Evolutionary conservation across 768 basidiomycete genomes (phyloP).

Genomic region (Podaxis sp.): DNA sequence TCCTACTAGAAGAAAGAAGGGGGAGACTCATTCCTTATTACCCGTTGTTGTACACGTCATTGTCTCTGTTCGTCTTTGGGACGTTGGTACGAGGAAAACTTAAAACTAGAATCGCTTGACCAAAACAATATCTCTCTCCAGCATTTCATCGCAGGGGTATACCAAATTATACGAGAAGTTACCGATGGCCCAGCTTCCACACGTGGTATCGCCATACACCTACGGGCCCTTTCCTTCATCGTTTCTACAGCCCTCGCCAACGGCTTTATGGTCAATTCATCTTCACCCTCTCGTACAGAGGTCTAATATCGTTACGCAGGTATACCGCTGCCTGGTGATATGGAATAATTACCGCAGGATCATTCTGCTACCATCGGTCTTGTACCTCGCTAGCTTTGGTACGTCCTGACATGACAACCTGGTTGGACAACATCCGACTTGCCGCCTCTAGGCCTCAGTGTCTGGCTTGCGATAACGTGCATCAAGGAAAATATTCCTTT

Average conservation of each 20-base stretch:
- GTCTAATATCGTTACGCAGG: not conserved
- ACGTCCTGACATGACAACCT: not conserved
- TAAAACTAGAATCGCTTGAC: not conserved
- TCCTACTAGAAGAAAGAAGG: not conserved
- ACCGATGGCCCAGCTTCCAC: not conserved
- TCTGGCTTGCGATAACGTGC: not conserved
- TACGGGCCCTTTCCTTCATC: not conserved
- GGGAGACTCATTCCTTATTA: not conserved
- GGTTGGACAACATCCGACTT: not conserved
- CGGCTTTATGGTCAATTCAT: conserved; percentile 3
- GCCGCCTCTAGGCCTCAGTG: not conserved
- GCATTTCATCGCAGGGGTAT: not conserved
- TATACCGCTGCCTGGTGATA: conserved; percentile 12
- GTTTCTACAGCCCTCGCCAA: not conserved
- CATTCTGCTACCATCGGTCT: not conserved
- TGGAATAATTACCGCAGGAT: conserved; percentile 8
- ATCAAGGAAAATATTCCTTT: not conserved
- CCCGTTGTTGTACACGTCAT: not conserved
- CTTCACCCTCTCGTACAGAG: not conserved
- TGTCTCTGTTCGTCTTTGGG: not conserved
- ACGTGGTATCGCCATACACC: not conserved
- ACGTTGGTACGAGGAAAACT: not conserved
- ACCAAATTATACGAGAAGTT: not conserved
- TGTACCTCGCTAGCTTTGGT: conserved; percentile 1
- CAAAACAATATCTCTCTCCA: not conserved